A percentile compares a stretch with the other conserved stretches of the same genome.
phyloP scores from a whole-genome alignment of 176 grass and related monocot species.

The Alopecurus myosuroides region DNA sequence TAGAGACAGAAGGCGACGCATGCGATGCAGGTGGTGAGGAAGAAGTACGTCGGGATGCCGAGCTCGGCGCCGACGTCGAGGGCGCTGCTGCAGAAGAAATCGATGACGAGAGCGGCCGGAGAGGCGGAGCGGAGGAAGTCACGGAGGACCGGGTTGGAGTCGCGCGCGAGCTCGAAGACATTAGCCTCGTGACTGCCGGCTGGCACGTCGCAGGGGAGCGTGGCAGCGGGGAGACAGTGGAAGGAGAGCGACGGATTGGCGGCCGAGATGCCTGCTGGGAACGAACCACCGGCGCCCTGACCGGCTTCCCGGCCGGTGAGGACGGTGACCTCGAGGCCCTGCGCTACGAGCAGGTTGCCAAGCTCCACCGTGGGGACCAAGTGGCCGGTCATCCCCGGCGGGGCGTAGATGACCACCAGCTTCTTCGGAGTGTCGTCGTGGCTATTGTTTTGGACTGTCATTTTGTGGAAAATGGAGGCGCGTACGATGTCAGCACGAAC shows the following conservation, averaged over 20 bases:
- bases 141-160: conserved; percentile 16
- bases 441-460: not conserved
- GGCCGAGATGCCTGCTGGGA: not conserved
- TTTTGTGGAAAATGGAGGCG: not conserved
- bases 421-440: not conserved
- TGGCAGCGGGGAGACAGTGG: conserved; percentile 19
- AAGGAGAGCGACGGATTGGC: conserved; percentile 34
- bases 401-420: conserved; percentile 44
- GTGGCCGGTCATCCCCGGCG: conserved; percentile 32
- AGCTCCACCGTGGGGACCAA: conserved; percentile 38
- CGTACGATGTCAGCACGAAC: not conserved
- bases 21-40: conserved; percentile 25
- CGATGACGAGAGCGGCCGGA: conserved; percentile 40
- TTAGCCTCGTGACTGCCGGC: not conserved
- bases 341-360: conserved; percentile 27
- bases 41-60: conserved; percentile 48
- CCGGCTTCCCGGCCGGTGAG: not conserved
- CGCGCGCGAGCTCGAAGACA: conserved; percentile 22
- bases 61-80: conserved; percentile 39
- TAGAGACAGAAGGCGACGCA: not conserved
- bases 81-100: conserved; percentile 44
- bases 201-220: not conserved
- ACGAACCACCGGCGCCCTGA: not conserved
- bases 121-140: conserved; percentile 7
- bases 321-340: conserved; percentile 15